Percentiles rank a stretch among this genome's conserved stretches.
These are phyloP conservation scores for Candida pseudofarinosa DNA, from an alignment of 805 yeast species.

Conservation along the genomic window DNA sequence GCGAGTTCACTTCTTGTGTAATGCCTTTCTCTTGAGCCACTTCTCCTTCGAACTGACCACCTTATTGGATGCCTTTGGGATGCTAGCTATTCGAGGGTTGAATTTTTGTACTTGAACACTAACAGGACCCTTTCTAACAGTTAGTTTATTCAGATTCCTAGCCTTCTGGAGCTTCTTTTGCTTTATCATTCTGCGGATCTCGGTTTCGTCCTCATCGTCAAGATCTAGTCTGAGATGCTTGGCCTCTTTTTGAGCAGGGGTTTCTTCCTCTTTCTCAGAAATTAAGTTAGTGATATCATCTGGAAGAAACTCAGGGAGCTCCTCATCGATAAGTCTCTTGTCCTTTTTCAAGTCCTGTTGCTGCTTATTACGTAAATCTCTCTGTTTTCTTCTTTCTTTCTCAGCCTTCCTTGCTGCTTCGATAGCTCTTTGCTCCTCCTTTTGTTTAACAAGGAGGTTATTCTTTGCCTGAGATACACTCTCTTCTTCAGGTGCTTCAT, in stretches of 20 bases:
- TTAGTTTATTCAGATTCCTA: conserved; percentile 16
- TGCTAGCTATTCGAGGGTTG: conserved; percentile 17
- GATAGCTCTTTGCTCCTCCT: conserved; percentile 17
- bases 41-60: conserved; percentile 28
- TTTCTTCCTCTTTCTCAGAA: conserved; percentile 5
- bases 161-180: conserved; percentile 29
- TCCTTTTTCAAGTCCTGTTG: conserved; percentile 32
- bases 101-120: conserved; percentile 31
- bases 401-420: conserved; percentile 23
- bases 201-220: conserved; percentile 23
- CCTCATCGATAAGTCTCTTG: conserved; percentile 16
- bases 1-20: conserved; percentile 25
- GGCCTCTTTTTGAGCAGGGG: conserved; percentile 6
- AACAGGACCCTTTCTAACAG: conserved; percentile 38
- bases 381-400: conserved; percentile 33
- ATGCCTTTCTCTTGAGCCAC: conserved; percentile 40
- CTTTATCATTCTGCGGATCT: conserved; percentile 27
- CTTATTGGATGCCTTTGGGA: conserved; percentile 33
- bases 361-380: conserved; percentile 26
- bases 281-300: conserved; percentile 32
- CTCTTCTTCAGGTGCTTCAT: conserved; percentile 44
- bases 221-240: conserved; percentile 30
- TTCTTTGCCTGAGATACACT: conserved; percentile 26
- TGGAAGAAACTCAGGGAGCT: conserved; percentile 40
- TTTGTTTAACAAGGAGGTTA: conserved; percentile 22